These are phyloP conservation scores for Starmerella sp. DNA, from an alignment of 805 yeast genomes.

Conservation along the genomic window DNA sequence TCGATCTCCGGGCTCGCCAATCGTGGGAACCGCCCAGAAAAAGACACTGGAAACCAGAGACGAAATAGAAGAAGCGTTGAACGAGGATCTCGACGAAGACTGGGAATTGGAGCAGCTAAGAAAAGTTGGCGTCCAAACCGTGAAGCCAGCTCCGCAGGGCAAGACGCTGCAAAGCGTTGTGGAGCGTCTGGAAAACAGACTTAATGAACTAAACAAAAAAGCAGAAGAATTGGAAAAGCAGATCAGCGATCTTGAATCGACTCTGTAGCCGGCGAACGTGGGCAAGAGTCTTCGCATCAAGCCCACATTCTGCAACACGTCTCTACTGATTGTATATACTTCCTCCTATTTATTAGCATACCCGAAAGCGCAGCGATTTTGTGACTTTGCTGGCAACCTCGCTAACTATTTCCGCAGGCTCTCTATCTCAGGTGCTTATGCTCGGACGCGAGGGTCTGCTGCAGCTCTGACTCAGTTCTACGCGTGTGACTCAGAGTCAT, in stretches of 20 bases:
- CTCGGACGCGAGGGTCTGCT: too few relatives aligned
- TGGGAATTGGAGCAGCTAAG: constrained; percentile 17
- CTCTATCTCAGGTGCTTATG: background rate
- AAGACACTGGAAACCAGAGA: background rate
- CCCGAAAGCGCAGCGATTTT: too few relatives aligned
- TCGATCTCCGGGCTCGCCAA: background rate
- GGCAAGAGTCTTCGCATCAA: too few relatives aligned
- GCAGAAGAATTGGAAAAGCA: background rate
- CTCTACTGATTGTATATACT: too few relatives aligned
- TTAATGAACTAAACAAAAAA: background rate
- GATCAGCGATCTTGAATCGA: background rate
- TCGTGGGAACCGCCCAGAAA: background rate
- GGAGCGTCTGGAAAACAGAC: background rate
- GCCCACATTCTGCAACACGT: too few relatives aligned
- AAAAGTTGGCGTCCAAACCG: constrained; percentile 1
- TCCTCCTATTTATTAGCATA: too few relatives aligned
- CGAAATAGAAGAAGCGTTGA: background rate
- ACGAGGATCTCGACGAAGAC: constrained; percentile 1
- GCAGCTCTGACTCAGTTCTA: background rate
- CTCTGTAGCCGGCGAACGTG: background rate
- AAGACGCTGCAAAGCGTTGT: background rate
- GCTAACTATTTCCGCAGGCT: too few relatives aligned
- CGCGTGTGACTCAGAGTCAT: background rate
- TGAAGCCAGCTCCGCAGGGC: background rate
- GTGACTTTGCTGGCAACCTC: too few relatives aligned